A percentile compares a stretch with the other conserved stretches of the same genome.
phyloP scores from a whole-genome alignment of 2,329 filamentous ascomycete species.

The Colletotrichum scovillei region DNA sequence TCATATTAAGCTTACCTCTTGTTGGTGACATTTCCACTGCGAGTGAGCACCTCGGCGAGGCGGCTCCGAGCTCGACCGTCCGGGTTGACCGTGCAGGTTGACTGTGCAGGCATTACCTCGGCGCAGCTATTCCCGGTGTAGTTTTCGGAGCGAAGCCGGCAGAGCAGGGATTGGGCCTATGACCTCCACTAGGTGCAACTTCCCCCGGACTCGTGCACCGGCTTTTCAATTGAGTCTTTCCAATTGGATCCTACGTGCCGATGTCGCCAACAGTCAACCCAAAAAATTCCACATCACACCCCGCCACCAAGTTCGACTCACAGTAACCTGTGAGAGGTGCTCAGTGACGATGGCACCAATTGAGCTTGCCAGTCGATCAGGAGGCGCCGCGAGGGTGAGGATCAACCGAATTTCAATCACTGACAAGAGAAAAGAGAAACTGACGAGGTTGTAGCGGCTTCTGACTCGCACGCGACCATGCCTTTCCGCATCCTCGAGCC shows the following conservation, averaged over 20 bases:
- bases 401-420: background rate
- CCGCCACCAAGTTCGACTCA: conserved; percentile 30
- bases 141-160: conserved; percentile 29
- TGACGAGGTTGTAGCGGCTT: conserved; percentile 47
- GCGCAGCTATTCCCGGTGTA: background rate
- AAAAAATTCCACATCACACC: conserved; percentile 32
- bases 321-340: conserved; percentile 29
- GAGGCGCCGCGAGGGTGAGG: conserved; percentile 59
- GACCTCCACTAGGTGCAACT: conserved; percentile 23
- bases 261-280: conserved; percentile 38
- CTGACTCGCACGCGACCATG: conserved; percentile 39
- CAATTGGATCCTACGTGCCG: conserved; percentile 32
- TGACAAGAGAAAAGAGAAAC: conserved; percentile 12
- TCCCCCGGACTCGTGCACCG: conserved; percentile 29
- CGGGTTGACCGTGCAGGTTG: background rate
- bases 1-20: background rate
- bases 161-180: conserved; percentile 19
- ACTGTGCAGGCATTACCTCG: conserved; percentile 12
- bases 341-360: conserved; percentile 59
- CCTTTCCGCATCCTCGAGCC: conserved; percentile 28
- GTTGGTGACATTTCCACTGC: background rate
- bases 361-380: conserved; percentile 60
- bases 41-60: background rate
- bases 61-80: background rate
- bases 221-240: background rate